Base-by-base conservation (phyloP, 257 asterid species). In the Solanum piurae region DNA sequence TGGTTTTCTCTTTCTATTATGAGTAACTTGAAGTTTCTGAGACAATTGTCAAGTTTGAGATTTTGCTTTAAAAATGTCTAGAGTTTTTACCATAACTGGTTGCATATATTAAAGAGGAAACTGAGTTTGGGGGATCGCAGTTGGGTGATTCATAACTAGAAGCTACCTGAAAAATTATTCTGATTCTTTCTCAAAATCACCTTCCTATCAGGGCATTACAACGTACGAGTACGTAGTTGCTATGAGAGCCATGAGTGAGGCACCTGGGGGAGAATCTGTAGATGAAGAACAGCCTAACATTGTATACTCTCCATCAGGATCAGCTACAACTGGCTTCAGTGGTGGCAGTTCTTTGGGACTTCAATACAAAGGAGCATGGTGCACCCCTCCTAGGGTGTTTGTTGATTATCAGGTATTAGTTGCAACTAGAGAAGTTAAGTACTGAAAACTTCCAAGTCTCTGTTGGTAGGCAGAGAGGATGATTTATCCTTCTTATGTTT, bases 301-400 rank as follows among this genome's bases (percentile, higher is more conserved):
- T 73, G 52, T 95, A 31, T 94, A 94, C 90, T 97, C 99, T 42
- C 99, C 98, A 11, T 90, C 99, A 4, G 98, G 98, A 46, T 95
- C 99, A 6, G 98, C 98, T 9, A 96, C 98, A 7, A 97, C 99
- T 9, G 99, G 99, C 86, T 95, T 94, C 86, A 96, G 99, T 29
- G 99, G 97, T 85, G 99, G 98, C 80, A 97, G 99, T 88, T 97
- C 99, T 25, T 90, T 97, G 92, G 99, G 99, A 60, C 93, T 97
- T 91, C 99, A 97, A 87, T 97, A 96, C 87, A 97, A 97, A 91
- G 99, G 99, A 87, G 99, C 99, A 55, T 97, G 99, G 99, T 97
- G 99, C 94, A 97, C 99, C 88, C 99, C 99, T 89, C 99, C 99
- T 82, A 91, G 99, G 87, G 98, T 97, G 80, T 96, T 97, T 87